Evolutionary conservation across 129 eudicot genomes (phyloP).

Genomic region (Tanacetum coccineum): DNA sequence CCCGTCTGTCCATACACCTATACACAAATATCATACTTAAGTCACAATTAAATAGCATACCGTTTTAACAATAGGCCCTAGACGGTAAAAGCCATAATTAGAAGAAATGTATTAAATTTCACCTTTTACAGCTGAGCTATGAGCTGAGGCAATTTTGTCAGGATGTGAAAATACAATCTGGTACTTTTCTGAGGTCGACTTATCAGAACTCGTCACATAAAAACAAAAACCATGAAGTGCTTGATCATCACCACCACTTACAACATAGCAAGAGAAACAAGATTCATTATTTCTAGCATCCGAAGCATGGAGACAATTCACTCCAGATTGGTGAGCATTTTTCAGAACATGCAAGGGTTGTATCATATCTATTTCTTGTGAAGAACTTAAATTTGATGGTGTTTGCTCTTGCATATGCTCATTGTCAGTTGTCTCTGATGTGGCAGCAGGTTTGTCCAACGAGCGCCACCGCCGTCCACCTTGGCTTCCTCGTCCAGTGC

Average conservation of each 20-base stretch:
- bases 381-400: slow-evolving; percentile 29
- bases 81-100: not conserved
- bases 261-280: slow-evolving; percentile 41
- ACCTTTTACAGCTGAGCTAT: slow-evolving; percentile 96
- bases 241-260: slow-evolving; percentile 98
- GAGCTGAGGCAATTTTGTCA: slow-evolving; percentile 64
- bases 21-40: slow-evolving; percentile 12
- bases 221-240: slow-evolving; percentile 60
- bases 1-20: slow-evolving; percentile 98
- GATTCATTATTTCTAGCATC: slow-evolving; percentile 29
- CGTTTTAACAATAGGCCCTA: not conserved
- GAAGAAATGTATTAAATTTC: not conserved
- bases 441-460: slow-evolving; percentile 29
- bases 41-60: not conserved
- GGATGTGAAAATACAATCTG: slow-evolving; percentile 36
- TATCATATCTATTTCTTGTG: slow-evolving; percentile 35
- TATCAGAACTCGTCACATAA: slow-evolving; percentile 28
- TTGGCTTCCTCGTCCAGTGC: slow-evolving; percentile 99
- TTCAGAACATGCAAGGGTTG: slow-evolving; percentile 45
- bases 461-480: slow-evolving; percentile 95
- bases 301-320: slow-evolving; percentile 79
- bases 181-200: slow-evolving; percentile 32
- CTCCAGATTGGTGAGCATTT: slow-evolving; percentile 91
- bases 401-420: slow-evolving; percentile 15
- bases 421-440: slow-evolving; percentile 10